A percentile compares a stretch with the other conserved stretches of the same genome.
Evolutionary conservation across 768 basidiomycete species (phyloP).

Genomic region (Lyophyllum shimeji): DNA sequence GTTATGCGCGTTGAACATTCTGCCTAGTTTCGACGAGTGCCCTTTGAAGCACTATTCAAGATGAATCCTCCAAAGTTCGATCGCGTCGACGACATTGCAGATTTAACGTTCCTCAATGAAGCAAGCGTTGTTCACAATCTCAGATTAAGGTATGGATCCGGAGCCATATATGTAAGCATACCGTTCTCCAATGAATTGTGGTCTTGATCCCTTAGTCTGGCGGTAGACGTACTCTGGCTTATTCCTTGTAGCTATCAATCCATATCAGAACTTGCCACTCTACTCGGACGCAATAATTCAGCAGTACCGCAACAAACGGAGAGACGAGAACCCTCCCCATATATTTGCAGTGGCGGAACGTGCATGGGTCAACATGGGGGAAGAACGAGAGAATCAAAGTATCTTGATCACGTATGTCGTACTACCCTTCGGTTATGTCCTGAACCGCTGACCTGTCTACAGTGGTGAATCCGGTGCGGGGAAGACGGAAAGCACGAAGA

Average conservation of each 20-base stretch:
- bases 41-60: conserved; percentile 82
- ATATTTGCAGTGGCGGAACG: conserved; percentile 97
- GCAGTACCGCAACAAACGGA: conserved; percentile 85
- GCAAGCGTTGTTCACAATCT: conserved; percentile 99
- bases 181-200: not conserved
- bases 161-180: conserved; percentile 83
- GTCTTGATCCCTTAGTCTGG: conserved; percentile 8
- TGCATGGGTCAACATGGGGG: conserved; percentile 98
- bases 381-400: conserved; percentile 95
- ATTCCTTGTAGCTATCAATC: conserved; percentile 98
- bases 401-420: conserved; percentile 91
- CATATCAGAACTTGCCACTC: conserved; percentile 88
- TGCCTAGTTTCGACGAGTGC: conserved; percentile 46
- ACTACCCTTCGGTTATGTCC: not conserved
- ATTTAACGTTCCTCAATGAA: conserved; percentile 97
- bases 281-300: conserved; percentile 88
- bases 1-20: not conserved
- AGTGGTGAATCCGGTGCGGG: conserved; percentile 99
- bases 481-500: conserved; percentile 99
- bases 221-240: conserved; percentile 89
- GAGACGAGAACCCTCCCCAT: conserved; percentile 93
- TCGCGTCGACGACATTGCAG: conserved; percentile 95
- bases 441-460: conserved; percentile 10
- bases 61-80: conserved; percentile 99
- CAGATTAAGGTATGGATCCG: conserved; percentile 85